A percentile compares a stretch with the other conserved stretches of the same genome.
Conservation (phyloP, 306 rosid species). For the Boehmeria nivea region DNA sequence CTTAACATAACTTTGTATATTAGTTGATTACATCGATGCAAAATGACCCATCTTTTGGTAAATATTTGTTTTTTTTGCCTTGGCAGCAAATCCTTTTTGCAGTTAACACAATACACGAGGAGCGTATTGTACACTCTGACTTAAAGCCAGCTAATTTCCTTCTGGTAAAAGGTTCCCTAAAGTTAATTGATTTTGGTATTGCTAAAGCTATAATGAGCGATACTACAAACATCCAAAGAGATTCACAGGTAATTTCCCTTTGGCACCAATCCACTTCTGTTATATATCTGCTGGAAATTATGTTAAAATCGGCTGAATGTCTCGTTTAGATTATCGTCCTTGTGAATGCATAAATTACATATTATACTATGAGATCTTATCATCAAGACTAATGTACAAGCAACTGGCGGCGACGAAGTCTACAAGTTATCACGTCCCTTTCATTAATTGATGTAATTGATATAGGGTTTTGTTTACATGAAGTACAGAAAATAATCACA, state of each 20-base stretch:
- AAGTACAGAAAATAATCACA: too few species aligned
- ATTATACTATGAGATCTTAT: too few species aligned
- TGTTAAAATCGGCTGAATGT: not conserved
- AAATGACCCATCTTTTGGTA: too few species aligned
- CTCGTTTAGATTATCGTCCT: constrained; percentile 9
- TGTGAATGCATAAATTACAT: not conserved
- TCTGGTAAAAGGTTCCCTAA: constrained; percentile 88
- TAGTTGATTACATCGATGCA: not conserved
- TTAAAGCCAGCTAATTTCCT: constrained; percentile 96
- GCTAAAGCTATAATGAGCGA: constrained; percentile 97
- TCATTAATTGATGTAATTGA: too few species aligned
- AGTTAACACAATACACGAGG: constrained; percentile 88
- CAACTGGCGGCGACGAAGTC: too few species aligned
- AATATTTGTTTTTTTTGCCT: not conserved
- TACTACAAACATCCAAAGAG: constrained; percentile 93
- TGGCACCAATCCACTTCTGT: not conserved
- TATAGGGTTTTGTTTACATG: too few species aligned
- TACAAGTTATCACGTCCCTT: too few species aligned
- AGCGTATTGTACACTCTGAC: constrained; percentile 94
- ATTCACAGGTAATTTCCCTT: constrained; percentile 63
- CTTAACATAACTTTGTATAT: not conserved
- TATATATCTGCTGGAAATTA: not conserved
- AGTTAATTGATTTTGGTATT: constrained; percentile 91
- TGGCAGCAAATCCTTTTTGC: constrained; percentile 93
- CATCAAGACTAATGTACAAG: too few species aligned